Evolutionary conservation across 495 filamentous ascomycete species (phyloP).

Genomic region (Penicillium cosmopolitanum): DNA sequence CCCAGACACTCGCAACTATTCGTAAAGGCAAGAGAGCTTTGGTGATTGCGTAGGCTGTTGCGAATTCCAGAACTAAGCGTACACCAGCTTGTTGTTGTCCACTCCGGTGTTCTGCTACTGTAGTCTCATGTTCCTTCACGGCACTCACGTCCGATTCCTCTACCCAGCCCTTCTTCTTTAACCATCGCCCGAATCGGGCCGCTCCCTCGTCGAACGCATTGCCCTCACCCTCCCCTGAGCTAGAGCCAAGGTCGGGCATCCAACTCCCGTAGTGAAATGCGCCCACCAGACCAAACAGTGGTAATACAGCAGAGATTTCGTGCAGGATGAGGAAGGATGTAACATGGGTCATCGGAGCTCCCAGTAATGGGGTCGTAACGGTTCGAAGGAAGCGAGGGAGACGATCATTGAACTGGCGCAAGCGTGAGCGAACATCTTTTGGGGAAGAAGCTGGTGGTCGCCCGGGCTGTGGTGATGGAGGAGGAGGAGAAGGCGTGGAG

Average conservation of each 20-base stretch:
- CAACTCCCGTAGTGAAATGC: constrained; percentile 76
- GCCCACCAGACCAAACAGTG: constrained; percentile 73
- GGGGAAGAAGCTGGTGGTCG: constrained; percentile 19
- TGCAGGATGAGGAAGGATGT: constrained; percentile 88
- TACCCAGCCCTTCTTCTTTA: constrained; percentile 65
- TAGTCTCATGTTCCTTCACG: constrained; percentile 31
- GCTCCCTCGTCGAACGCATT: constrained; percentile 54
- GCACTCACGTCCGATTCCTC: constrained; percentile 45
- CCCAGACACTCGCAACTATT: constrained; percentile 78
- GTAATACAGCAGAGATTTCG: constrained; percentile 84
- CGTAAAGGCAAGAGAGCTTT: constrained; percentile 81
- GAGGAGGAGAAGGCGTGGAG: constrained; percentile 32
- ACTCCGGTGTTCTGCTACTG: neutral
- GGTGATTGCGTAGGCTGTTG: constrained; percentile 84
- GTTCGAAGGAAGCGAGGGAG: constrained; percentile 63
- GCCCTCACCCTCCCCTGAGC: constrained; percentile 48
- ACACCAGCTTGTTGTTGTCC: constrained; percentile 40
- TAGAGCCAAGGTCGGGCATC: constrained; percentile 59
- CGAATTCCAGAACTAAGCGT: constrained; percentile 67
- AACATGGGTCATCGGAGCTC: constrained; percentile 80
- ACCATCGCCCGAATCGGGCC: constrained; percentile 60
- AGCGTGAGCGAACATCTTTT: constrained; percentile 46
- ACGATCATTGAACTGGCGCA: constrained; percentile 62
- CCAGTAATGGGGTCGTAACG: constrained; percentile 68
- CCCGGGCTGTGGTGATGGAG: constrained; percentile 11